Conservation (phyloP, 768 basidiomycete species). For the Obba rivulosa region DNA sequence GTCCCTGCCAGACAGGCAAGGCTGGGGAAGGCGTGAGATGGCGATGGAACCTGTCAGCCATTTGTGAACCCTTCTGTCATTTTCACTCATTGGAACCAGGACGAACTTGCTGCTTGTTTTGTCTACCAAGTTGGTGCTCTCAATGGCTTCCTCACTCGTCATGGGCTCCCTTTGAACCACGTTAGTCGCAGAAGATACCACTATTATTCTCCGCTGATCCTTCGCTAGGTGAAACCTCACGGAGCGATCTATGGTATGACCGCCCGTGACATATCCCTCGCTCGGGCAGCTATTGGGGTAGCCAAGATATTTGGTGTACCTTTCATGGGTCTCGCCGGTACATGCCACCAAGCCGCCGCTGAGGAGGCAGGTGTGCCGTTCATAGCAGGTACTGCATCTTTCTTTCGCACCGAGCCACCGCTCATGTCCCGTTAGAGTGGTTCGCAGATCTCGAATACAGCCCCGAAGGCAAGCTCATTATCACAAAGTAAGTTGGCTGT, state of each 20-base stretch:
- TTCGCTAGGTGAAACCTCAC: slow-evolving; percentile 50
- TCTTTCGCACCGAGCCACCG: not conserved
- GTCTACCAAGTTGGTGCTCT: slow-evolving; percentile 68
- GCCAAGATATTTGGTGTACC: slow-evolving; percentile 50
- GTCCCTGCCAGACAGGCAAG: slow-evolving; percentile 56
- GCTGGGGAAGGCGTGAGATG: slow-evolving; percentile 65
- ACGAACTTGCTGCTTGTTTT: slow-evolving; percentile 52
- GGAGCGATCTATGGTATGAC: slow-evolving; percentile 60
- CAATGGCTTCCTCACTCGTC: slow-evolving; percentile 48
- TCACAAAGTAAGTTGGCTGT: slow-evolving; percentile 41
- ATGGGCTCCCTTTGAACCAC: slow-evolving; percentile 51
- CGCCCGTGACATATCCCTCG: slow-evolving; percentile 48
- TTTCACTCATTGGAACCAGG: slow-evolving; percentile 25
- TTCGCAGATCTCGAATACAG: slow-evolving; percentile 64
- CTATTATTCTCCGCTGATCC: not conserved
- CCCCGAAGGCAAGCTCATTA: slow-evolving; percentile 50
- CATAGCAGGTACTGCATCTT: slow-evolving; percentile 44
- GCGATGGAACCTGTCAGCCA: slow-evolving; percentile 46
- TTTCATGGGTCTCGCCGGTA: slow-evolving; percentile 60
- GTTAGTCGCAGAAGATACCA: slow-evolving; percentile 26
- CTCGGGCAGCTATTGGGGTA: slow-evolving; percentile 49
- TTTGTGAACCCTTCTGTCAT: not conserved
- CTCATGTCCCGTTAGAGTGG: slow-evolving; percentile 39
- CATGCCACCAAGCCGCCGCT: slow-evolving; percentile 54
- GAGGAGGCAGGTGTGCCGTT: slow-evolving; percentile 51